These are phyloP conservation scores for Thecaphora thlaspeos DNA, from an alignment of 1,284 basidiomycete species.

Conservation along the genomic window DNA sequence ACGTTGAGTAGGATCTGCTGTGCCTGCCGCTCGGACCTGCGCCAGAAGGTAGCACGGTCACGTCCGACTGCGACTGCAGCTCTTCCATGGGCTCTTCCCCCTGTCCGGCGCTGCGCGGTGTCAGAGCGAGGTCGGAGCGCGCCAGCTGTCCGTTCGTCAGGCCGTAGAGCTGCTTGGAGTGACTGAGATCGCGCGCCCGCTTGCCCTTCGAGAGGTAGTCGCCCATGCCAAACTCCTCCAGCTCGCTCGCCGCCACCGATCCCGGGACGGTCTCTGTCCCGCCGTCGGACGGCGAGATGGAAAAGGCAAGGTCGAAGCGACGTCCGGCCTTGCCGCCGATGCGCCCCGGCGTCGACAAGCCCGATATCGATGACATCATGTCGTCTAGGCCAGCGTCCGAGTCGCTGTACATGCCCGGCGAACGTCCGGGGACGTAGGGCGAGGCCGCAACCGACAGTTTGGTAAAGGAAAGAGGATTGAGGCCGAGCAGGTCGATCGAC, in stretches of 20 bases:
- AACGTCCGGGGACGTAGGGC: slow-evolving; percentile 7
- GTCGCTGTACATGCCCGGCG: slow-evolving; percentile 24
- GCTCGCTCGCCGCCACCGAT: slow-evolving; percentile 21
- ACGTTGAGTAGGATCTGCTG: not conserved
- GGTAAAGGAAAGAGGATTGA: slow-evolving; percentile 12
- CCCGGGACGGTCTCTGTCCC: slow-evolving; percentile 32
- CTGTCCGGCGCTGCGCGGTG: not conserved
- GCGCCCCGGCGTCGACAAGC: slow-evolving; percentile 14
- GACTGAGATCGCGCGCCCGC: not conserved
- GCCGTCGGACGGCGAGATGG: slow-evolving; percentile 23
- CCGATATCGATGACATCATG: slow-evolving; percentile 17
- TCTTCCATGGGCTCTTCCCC: not conserved
- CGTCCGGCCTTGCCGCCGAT: not conserved
- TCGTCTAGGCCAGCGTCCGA: slow-evolving; percentile 22
- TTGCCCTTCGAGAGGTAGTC: slow-evolving; percentile 28
- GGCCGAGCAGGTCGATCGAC: slow-evolving; percentile 17
- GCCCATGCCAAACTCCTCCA: slow-evolving; percentile 17
- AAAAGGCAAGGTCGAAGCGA: slow-evolving; percentile 2
- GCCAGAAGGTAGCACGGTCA: not conserved
- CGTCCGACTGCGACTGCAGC: not conserved
- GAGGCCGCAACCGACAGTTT: not conserved
- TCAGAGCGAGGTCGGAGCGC: not conserved
- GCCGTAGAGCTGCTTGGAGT: slow-evolving; percentile 7
- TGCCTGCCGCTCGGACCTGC: not conserved
- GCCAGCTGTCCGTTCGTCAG: slow-evolving; percentile 13